Conservation (phyloP, 805 yeast species). For the Yarrowia bubula region DNA sequence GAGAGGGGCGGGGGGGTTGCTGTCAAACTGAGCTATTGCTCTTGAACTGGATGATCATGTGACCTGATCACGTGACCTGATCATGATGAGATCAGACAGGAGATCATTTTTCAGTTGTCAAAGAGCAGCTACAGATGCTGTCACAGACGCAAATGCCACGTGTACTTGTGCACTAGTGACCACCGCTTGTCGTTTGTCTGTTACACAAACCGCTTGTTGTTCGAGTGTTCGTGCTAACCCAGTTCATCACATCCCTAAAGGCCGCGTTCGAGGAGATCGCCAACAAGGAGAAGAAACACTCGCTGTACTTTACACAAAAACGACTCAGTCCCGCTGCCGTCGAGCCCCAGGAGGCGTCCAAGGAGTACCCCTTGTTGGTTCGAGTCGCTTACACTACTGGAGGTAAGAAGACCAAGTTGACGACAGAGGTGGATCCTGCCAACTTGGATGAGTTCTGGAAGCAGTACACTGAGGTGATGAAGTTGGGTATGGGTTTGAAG, state of each 20-base stretch:
- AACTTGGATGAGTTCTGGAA: slow-evolving; percentile 15
- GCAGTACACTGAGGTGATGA: slow-evolving; percentile 23
- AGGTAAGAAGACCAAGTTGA: slow-evolving; percentile 24
- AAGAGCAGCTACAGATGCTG: too few species aligned
- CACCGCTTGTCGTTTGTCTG: too few species aligned
- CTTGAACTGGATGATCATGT: not conserved
- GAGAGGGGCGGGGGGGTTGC: not conserved
- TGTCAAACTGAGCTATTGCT: not conserved
- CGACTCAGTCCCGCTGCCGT: slow-evolving; percentile 6
- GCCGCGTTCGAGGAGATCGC: not conserved
- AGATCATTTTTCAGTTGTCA: too few species aligned
- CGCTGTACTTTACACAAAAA: slow-evolving; percentile 21
- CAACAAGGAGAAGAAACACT: slow-evolving; percentile 19
- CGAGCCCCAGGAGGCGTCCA: not conserved
- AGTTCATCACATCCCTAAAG: slow-evolving; percentile 3
- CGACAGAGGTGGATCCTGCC: slow-evolving; percentile 21
- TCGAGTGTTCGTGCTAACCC: slow-evolving; percentile 14
- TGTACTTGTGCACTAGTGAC: too few species aligned
- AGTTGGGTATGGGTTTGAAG: slow-evolving; percentile 6
- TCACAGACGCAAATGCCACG: too few species aligned
- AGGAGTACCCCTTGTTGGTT: slow-evolving; percentile 19
- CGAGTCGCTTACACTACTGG: slow-evolving; percentile 18
- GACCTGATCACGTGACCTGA: too few species aligned
- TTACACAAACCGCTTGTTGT: too few species aligned
- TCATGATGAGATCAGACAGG: too few species aligned